Evolutionary conservation across 2,329 filamentous ascomycete genomes (phyloP).

Genomic region (Tolypocladium tropicale): DNA sequence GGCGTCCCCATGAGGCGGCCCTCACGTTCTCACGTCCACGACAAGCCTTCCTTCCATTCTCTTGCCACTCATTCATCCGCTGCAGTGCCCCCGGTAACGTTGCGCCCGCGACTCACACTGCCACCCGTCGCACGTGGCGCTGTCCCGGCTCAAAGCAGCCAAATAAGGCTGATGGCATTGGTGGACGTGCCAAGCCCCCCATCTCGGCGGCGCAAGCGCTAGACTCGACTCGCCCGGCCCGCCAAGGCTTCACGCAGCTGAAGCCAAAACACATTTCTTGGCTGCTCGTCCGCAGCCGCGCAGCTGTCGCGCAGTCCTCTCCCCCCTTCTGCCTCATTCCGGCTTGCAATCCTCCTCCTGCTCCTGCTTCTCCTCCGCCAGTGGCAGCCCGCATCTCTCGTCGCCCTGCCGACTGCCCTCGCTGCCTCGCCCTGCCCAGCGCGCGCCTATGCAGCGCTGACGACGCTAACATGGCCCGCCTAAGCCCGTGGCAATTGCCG

Average conservation of each 20-base stretch:
- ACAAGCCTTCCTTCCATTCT: too few species aligned
- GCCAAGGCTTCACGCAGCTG: background rate
- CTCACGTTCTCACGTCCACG: too few species aligned
- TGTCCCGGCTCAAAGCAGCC: background rate
- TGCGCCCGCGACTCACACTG: too few species aligned
- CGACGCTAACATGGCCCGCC: background rate
- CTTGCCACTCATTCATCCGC: too few species aligned
- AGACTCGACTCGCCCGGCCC: slow-evolving; percentile 3
- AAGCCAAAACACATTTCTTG: background rate
- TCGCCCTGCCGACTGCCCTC: background rate
- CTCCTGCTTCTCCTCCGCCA: too few species aligned
- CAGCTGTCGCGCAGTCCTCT: background rate
- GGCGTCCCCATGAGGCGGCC: too few species aligned
- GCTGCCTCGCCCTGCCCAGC: background rate
- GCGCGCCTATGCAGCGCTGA: background rate
- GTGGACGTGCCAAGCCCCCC: slow-evolving; percentile 4
- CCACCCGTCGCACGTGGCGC: background rate
- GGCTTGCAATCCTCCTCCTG: background rate
- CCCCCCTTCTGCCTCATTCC: background rate
- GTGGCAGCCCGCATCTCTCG: background rate
- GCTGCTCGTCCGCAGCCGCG: background rate
- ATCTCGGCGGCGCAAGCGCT: slow-evolving; percentile 4
- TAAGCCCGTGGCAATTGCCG: slow-evolving; percentile 4
- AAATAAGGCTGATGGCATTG: background rate
- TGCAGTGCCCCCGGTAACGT: too few species aligned